Base-by-base conservation (phyloP, 805 yeast genomes). In the Candida railenensis region DNA sequence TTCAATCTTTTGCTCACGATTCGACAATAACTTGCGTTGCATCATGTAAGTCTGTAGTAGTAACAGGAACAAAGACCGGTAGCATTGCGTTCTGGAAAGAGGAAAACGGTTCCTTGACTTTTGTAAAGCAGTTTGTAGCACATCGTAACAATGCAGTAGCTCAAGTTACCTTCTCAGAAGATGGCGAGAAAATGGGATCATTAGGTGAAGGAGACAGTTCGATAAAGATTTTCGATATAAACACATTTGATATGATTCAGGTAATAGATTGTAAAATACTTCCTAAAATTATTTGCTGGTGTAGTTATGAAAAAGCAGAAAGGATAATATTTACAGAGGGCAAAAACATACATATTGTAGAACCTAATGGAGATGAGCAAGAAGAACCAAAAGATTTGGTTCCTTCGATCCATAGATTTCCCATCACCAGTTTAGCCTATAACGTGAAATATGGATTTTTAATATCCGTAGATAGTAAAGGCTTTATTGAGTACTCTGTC, bases 401-500 rank as follows among this genome's bases (percentile, higher is more conserved):
- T 20, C 37, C 37, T n/a, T 15, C 44, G 14, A 36, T 51, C 11
- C 63, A 57, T 42, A 51, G 48, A 28, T 38, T 46, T 25, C 49
- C 54, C 2, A 33, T 57, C 15, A 38, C 33, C 4, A 34, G 47
- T 14, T 38, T 58, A 2, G 47, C 28, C 1, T 54, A 28, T 50
- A 57, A 50, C 43, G 15, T 19, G 7, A 48, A 49, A 28, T 48
- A 54, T 39, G 15, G 48, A 8, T 55, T 54, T 36, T 40, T 59
- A n/a, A 48, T 61, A 5, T 57, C 63, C 2, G 37, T 51, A 4
- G 66, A 61, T 42, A 33, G 34, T 2, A 51, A 41, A 38, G 63
- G 66, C 2, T 44, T 60, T 3, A 43, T 60, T 3, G 66, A 61
- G 43, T 49, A 52, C 34, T 61, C 65, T 65, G 34, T 34, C 5